These are phyloP conservation scores for Penicillium sp. DNA, from an alignment of 2,329 filamentous ascomycete genomes.

Conservation along the genomic window DNA sequence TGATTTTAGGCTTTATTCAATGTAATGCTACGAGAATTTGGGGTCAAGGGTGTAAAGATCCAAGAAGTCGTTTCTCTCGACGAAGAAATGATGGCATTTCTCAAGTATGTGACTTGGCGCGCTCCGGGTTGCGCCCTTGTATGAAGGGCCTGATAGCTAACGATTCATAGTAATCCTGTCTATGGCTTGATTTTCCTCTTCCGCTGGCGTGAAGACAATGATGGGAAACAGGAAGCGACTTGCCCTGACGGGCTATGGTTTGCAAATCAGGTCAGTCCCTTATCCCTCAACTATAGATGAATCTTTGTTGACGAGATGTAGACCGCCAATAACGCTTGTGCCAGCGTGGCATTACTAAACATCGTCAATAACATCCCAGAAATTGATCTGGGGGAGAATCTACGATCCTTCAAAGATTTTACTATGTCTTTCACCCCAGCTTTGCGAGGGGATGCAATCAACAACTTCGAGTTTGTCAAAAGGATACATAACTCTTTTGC, in stretches of 20 bases:
- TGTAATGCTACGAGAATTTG: conserved; percentile 75
- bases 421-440: conserved; percentile 68
- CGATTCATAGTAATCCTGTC: conserved; percentile 61
- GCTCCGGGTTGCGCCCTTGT: not conserved
- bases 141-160: conserved; percentile 5
- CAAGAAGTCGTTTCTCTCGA: conserved; percentile 76
- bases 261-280: conserved; percentile 71
- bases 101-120: conserved; percentile 54
- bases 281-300: not conserved
- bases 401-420: conserved; percentile 69
- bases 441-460: conserved; percentile 72
- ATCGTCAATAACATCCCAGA: conserved; percentile 80
- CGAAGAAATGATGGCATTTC: conserved; percentile 58
- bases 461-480: conserved; percentile 73
- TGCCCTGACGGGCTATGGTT: conserved; percentile 79
- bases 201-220: conserved; percentile 63
- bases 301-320: conserved; percentile 36
- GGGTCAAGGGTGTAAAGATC: conserved; percentile 69
- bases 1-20: conserved; percentile 72
- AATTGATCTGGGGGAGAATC: conserved; percentile 66
- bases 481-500: conserved; percentile 86
- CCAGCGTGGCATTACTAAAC: conserved; percentile 87
- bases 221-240: conserved; percentile 50
- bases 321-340: conserved; percentile 82
- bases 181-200: conserved; percentile 90